Evolutionary conservation across 129 eudicot species (phyloP), one percentile per base, ranked within the genome.

Genomic region (Heracleum sosnowskyi): DNA sequence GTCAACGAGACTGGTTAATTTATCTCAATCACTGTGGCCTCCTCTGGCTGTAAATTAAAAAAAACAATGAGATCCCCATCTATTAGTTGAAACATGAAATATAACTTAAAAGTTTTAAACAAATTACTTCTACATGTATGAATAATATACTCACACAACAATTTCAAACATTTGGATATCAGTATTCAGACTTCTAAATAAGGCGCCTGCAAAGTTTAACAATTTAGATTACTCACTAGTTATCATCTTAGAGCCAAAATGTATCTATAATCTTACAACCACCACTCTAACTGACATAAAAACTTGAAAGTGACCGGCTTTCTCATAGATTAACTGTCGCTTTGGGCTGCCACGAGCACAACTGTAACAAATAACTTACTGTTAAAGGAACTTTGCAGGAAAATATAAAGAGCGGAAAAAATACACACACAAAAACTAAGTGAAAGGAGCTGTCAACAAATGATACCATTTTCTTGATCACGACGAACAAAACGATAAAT

Each of bases 341-440:
- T 96, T 96, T 63, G 97, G 96, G 91, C 99, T 96, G 69, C 99
- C 99, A 82, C 97, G 97, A 40, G 97, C 99, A 81, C 99, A 96
- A 81, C 99, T 96, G 97, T 69, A 86, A 82, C 46, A 83, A 4
- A 72, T 22, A 78, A 36, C 33, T 29, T 44, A 49, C 18, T 37
- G 40, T 5, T 77, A 26, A 7, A 74, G 29, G 37, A 8, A 55
- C 29, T 73, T 18, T 55, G 42, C 35, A 37, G 5, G 36, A 2
- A 69, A 55, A 80, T 37, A 36, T 72, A 72, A 2, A 60, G 68
- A n/a, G 68, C 42, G 15, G 31, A 15, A 35, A 7, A 35, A 33
- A 28, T n/a, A 11, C 5, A n/a, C n/a, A n/a, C n/a, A 8, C 69
- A 6, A 18, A 73, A 73, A 24, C 20, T 10, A 26, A 33, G 39